These are phyloP conservation scores for Penicillium sp. DNA, from an alignment of 2,329 filamentous ascomycete species.

Conservation along the genomic window DNA sequence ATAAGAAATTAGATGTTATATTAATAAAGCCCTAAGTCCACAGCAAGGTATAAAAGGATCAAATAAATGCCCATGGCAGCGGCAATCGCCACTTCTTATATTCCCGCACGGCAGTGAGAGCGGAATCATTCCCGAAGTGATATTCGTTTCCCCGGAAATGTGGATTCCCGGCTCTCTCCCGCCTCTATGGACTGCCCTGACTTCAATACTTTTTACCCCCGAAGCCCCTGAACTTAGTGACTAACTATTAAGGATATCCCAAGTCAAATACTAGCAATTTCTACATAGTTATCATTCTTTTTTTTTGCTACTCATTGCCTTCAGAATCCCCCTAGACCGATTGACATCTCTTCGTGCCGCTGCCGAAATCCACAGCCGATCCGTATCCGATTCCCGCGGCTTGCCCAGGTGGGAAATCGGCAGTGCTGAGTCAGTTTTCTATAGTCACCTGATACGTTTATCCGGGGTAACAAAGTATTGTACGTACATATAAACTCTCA, in stretches of 20 bases:
- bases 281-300: not conserved
- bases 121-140: conserved; percentile 14
- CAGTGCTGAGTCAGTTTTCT: not conserved
- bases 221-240: not conserved
- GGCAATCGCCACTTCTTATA: conserved; percentile 12
- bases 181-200: not conserved
- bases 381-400: conserved; percentile 22
- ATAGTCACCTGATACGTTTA: not conserved
- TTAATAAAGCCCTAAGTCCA: not conserved
- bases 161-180: conserved; percentile 7
- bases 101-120: conserved; percentile 11
- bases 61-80: not conserved
- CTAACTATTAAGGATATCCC: not conserved
- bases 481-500: too few species aligned
- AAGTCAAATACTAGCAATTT: not conserved
- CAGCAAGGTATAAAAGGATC: not conserved
- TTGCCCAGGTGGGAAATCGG: not conserved
- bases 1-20: not conserved
- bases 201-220: not conserved
- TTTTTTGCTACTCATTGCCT: not conserved
- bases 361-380: conserved; percentile 21
- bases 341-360: not conserved
- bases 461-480: not conserved
- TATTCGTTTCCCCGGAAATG: conserved; percentile 14
- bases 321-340: not conserved